Base-by-base conservation (phyloP, 768 basidiomycete genomes). In the Amanita phalloides region DNA sequence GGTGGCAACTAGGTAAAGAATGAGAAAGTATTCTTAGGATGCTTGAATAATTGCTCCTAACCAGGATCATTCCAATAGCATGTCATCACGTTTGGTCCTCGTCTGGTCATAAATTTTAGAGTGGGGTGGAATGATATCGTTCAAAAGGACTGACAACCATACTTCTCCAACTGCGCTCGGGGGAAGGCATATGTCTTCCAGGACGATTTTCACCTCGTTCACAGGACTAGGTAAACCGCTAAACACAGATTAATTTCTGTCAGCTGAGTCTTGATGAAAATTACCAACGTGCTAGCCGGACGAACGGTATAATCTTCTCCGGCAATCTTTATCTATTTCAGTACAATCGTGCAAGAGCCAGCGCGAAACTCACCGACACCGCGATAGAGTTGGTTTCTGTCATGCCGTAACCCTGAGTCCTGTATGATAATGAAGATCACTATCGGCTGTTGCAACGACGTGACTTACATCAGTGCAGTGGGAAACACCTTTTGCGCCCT, bases 331-430 rank as follows among this genome's bases (percentile, higher is more conserved):
- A 26, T 45, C 17, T 7, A 11, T 20, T 25, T 48, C 21, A 37
- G 46, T n/a, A 25, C n/a, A 25, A 20, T 10, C 13, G 7, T 4
- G 11, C 20, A n/a, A 37, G 46, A 35, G 25, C 33, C 13, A 23
- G 30, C 3, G 30, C 9, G 21, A 20, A 6, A 45, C 66, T 35
- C 35, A 75, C 67, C 49, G 53, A 66, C 26, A 62, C 66, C 3
- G 74, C 73, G 23, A 74, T 62, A 23, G 73, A 72, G 55, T 77
- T 79, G 1, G 76, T 77, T 57, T 81, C 79, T 14, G 78, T 76
- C 56, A 73, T 61, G 5, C 76, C 75, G 55, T 76, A 78, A 6
- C 67, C 71, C 56, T 75, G 67, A 23, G 60, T 61, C 60, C 68
- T 69, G 41, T 37, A n/a, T 39, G 20, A 39, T 20, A 41, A n/a